These are phyloP conservation scores for Sindora glabra DNA, from an alignment of 306 rosid genomes.

Conservation along the genomic window DNA sequence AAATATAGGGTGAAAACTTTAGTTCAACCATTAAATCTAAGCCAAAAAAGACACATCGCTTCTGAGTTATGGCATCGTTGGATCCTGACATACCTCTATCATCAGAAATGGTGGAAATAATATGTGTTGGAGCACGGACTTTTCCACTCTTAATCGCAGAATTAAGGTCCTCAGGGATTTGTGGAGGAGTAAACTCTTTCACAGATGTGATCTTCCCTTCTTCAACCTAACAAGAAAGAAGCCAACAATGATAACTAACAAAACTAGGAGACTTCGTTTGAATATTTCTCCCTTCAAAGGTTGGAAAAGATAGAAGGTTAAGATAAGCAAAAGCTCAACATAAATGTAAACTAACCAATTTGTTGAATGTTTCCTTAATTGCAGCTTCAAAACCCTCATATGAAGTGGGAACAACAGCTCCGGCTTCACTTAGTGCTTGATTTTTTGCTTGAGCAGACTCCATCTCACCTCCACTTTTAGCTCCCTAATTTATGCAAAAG, in stretches of 20 bases:
- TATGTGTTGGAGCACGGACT: constrained; percentile 98
- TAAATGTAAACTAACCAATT: constrained; percentile 53
- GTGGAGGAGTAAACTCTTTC: constrained; percentile 90
- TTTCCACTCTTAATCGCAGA: constrained; percentile 87
- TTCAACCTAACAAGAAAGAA: constrained; percentile 40
- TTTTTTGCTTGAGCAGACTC: constrained; percentile 99
- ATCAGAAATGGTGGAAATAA: constrained; percentile 95
- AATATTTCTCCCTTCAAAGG: neutral
- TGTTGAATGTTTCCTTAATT: constrained; percentile 78
- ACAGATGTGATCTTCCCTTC: constrained; percentile 64
- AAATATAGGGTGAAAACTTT: constrained; percentile 18
- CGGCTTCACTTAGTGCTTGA: constrained; percentile 88
- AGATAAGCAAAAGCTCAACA: constrained; percentile 12
- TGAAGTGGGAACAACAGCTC: constrained; percentile 96
- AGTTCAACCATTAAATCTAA: constrained; percentile 13
- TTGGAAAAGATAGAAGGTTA: neutral
- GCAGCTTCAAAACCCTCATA: constrained; percentile 73
- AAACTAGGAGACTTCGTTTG: constrained; percentile 3
- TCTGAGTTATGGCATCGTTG: neutral
- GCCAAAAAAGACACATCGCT: neutral
- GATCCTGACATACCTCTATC: constrained; percentile 68
- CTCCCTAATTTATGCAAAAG: constrained; percentile 52
- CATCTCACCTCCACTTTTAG: constrained; percentile 98
- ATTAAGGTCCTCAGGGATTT: constrained; percentile 89
- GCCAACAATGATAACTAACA: neutral